Conservation (phyloP, 192 early-diverging fungal genomes). For the Thoreauomyces humboldtii region DNA sequence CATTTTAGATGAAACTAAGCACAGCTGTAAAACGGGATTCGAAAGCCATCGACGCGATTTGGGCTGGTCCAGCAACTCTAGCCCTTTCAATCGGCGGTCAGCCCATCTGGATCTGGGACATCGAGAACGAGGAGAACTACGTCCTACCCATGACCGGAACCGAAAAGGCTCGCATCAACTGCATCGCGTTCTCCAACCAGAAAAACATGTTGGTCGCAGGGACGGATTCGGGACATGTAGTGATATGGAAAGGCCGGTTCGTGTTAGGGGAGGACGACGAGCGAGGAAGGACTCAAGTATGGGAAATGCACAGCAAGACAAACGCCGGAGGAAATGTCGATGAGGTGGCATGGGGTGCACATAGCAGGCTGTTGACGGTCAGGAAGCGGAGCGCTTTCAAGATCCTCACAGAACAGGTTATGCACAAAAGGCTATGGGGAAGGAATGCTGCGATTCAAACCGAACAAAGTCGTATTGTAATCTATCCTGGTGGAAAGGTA, state of each 20-base stretch:
- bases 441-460: slow-evolving; percentile 24
- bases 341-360: slow-evolving; percentile 33
- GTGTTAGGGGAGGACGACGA: background rate
- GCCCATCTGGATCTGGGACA: slow-evolving; percentile 42
- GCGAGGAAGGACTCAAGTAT: slow-evolving; percentile 12
- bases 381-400: slow-evolving; percentile 10
- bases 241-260: slow-evolving; percentile 30
- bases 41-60: slow-evolving; percentile 20
- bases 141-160: slow-evolving; percentile 17
- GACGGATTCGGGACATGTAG: slow-evolving; percentile 30
- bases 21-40: slow-evolving; percentile 22
- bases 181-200: slow-evolving; percentile 17
- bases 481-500: slow-evolving; percentile 23
- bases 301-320: slow-evolving; percentile 28
- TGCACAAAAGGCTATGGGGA: slow-evolving; percentile 19
- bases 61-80: slow-evolving; percentile 38
- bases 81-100: slow-evolving; percentile 34
- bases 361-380: slow-evolving; percentile 2
- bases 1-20: slow-evolving; percentile 49
- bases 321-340: slow-evolving; percentile 26
- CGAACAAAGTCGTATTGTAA: slow-evolving; percentile 24
- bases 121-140: slow-evolving; percentile 47
- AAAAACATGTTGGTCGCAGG: slow-evolving; percentile 30
- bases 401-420: slow-evolving; percentile 17
- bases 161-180: slow-evolving; percentile 10